Conservation (phyloP, 2,329 filamentous ascomycete species). For the Beauveria sp. region DNA sequence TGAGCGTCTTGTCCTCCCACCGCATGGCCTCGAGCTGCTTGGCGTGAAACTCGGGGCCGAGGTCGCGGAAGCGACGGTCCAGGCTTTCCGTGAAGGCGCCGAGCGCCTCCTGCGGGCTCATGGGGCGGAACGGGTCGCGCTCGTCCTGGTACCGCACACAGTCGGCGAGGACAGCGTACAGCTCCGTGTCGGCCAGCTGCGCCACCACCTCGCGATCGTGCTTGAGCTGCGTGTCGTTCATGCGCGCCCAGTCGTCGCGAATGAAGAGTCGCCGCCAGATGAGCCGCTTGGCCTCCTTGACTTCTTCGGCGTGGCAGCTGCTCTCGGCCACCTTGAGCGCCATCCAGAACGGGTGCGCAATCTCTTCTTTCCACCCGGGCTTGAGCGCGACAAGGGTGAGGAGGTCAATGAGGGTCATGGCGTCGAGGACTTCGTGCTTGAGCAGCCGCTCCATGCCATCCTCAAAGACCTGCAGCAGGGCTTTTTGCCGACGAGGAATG, state of each 20-base stretch:
- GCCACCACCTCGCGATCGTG: constrained; percentile 61
- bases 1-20: constrained; percentile 61
- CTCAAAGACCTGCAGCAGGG: constrained; percentile 64
- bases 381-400: constrained; percentile 63
- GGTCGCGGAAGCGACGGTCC: constrained; percentile 50
- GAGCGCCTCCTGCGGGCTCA: constrained; percentile 45
- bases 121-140: constrained; percentile 34
- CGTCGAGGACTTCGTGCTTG: constrained; percentile 62
- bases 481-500: constrained; percentile 51
- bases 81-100: constrained; percentile 56
- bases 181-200: constrained; percentile 55
- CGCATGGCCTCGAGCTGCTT: constrained; percentile 65
- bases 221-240: constrained; percentile 71
- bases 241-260: constrained; percentile 73
- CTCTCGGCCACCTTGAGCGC: constrained; percentile 57
- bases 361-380: constrained; percentile 41
- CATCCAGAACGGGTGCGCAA: constrained; percentile 64
- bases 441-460: constrained; percentile 63
- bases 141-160: constrained; percentile 51
- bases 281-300: constrained; percentile 48
- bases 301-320: constrained; percentile 47
- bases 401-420: constrained; percentile 60
- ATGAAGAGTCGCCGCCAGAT: constrained; percentile 87
- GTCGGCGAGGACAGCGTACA: constrained; percentile 59
- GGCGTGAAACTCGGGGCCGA: constrained; percentile 56